Base-by-base conservation (phyloP, 106 monocot species). In the Apostasia shenzhenica region DNA sequence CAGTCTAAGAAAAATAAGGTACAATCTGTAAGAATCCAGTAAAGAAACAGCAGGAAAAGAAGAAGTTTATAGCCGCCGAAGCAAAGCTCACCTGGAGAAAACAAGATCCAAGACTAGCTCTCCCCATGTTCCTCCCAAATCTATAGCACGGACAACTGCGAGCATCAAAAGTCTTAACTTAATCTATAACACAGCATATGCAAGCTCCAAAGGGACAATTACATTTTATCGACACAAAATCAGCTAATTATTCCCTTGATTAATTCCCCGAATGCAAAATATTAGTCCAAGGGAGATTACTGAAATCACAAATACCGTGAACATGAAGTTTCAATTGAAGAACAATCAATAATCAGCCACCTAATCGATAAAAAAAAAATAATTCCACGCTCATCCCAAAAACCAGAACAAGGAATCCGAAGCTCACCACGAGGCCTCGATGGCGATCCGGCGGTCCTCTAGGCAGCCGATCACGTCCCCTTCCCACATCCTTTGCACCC, bases 401-500 rank as follows among this genome's bases (percentile, higher is more conserved):
- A 54, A 38, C 54, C 44, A 63, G 39, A 14, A 10, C 3, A 41
- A 68, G 54, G 57, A 70, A 10, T 5, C 13, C 6, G n/a, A 45
- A 58, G 40, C 78, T 69, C 61, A 95, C 94, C 94, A 95, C 5
- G 81, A 55, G 14, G 91, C 60, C 67, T 95, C 81, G 41, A 91
- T 66, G 13, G 91, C 85, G 57, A 95, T 95, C 52, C 81, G 79
- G 26, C 73, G 83, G 55, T 95, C 85, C 9, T 83, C 88, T 26
- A 88, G 60, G 81, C 85, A 95, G 64, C 88, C 91, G 50, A 88
- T 62, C 13, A 90, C 66, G 4, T 77, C 88, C 2, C 94, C 94
- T 57, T 95, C 94, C 94, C 94, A 95, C 94, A 95, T 95, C 77
- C 91, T 63, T 74, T 91, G 91, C 60, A 91, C 91, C 12, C 82